phyloP scores from a whole-genome alignment of 1,139 yeast species.

The Geotrichum phurueaensis region DNA sequence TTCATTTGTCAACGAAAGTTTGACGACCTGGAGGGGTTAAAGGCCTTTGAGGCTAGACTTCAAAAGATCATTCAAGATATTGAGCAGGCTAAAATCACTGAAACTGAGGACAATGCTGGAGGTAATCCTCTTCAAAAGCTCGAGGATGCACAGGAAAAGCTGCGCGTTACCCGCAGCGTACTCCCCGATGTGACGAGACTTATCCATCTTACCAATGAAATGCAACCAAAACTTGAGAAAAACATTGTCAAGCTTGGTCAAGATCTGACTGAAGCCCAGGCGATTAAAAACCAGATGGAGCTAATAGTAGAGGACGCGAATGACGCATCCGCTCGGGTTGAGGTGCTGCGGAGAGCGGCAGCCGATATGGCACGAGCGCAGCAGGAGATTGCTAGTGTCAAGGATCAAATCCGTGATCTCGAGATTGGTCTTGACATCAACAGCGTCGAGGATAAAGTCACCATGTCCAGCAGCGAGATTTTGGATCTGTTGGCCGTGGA shows the following conservation, averaged over 20 bases:
- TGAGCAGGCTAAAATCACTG: constrained; percentile 2
- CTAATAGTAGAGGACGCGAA: constrained; percentile 10
- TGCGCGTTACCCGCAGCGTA: constrained; percentile 6
- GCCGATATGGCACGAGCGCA: constrained; percentile 28
- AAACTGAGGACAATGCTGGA: background rate
- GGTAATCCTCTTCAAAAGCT: constrained; percentile 1
- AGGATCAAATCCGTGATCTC: constrained; percentile 21
- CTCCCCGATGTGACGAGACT: constrained; percentile 10
- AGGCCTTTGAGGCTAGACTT: constrained; percentile 7
- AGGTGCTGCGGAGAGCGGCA: constrained; percentile 36
- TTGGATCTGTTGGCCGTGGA: constrained; percentile 46
- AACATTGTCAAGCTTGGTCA: constrained; percentile 20
- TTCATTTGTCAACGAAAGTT: constrained; percentile 12
- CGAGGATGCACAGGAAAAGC: constrained; percentile 5
- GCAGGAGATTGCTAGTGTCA: constrained; percentile 24
- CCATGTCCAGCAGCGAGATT: constrained; percentile 45
- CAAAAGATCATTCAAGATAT: background rate
- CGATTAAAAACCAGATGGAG: background rate
- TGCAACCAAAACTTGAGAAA: constrained; percentile 23
- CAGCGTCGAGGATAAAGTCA: background rate
- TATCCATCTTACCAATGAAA: constrained; percentile 16
- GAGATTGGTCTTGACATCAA: constrained; percentile 36
- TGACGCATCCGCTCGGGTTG: constrained; percentile 26
- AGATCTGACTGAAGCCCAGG: constrained; percentile 23
- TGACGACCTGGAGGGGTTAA: constrained; percentile 4